These are phyloP conservation scores for Wickerhamomyces alni DNA, from an alignment of 805 yeast species.

Conservation along the genomic window DNA sequence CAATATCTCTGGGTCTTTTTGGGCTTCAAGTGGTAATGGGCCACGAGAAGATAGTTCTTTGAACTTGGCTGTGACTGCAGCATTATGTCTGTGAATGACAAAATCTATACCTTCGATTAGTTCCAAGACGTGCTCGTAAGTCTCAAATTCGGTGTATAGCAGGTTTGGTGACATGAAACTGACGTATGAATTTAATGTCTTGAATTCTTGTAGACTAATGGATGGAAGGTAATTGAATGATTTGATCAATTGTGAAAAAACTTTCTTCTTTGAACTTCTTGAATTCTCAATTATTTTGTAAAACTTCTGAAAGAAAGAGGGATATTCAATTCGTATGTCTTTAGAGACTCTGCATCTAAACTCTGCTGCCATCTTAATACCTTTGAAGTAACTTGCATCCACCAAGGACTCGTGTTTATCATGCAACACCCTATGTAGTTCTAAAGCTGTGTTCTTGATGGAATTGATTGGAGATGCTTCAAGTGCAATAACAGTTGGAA, in stretches of 20 bases:
- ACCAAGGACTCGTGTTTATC: constrained; percentile 68
- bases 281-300: constrained; percentile 37
- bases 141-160: constrained; percentile 30
- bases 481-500: constrained; percentile 66
- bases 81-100: constrained; percentile 6
- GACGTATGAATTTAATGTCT: constrained; percentile 23
- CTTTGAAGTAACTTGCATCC: constrained; percentile 59
- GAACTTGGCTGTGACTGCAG: not conserved
- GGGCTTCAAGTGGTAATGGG: not conserved
- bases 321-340: constrained; percentile 24
- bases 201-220: constrained; percentile 13
- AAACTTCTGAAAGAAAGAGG: constrained; percentile 31
- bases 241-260: constrained; percentile 29
- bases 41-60: not conserved
- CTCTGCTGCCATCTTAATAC: constrained; percentile 46
- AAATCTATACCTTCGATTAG: constrained; percentile 38
- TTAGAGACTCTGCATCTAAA: constrained; percentile 30
- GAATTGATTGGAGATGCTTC: constrained; percentile 43
- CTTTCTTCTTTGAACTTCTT: constrained; percentile 34
- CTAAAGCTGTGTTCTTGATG: constrained; percentile 42
- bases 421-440: constrained; percentile 48
- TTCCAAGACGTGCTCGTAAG: constrained; percentile 46
- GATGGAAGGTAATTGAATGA: constrained; percentile 25
- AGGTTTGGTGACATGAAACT: constrained; percentile 35
- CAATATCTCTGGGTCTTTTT: not conserved